A percentile compares a stretch with the other conserved stretches of the same genome.
These are phyloP conservation scores for Phytophthora pseudosyringae DNA, from an alignment of 352 stramenopile genomes.

Conservation along the genomic window DNA sequence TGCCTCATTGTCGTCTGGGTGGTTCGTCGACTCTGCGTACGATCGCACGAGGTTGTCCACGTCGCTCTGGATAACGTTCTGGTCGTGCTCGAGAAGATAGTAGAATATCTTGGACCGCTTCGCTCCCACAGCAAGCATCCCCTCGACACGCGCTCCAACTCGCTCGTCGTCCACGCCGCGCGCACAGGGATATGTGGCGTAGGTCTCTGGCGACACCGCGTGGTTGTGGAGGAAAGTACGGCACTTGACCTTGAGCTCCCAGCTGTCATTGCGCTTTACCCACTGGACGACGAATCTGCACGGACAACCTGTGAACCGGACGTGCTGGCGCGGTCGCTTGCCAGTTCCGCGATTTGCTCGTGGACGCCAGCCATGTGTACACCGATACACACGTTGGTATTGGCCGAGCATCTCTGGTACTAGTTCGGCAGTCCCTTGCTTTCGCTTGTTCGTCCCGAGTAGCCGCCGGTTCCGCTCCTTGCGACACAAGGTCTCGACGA, in stretches of 20 bases:
- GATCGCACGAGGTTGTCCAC: constrained; percentile 9
- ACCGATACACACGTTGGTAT: neutral
- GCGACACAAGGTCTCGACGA: neutral
- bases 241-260: neutral
- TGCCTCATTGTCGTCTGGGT: constrained; percentile 10
- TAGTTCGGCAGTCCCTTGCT: neutral
- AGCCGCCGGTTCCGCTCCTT: neutral
- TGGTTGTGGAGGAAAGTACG: neutral
- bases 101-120: constrained; percentile 17
- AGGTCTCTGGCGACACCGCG: neutral
- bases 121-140: constrained; percentile 14
- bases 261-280: neutral
- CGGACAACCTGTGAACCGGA: neutral
- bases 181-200: neutral
- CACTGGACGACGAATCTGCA: neutral
- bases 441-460: neutral
- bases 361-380: neutral
- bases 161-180: neutral
- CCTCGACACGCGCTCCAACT: neutral
- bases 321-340: neutral
- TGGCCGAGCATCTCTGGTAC: neutral
- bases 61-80: constrained; percentile 28
- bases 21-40: neutral
- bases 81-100: constrained; percentile 21
- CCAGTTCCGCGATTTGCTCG: neutral